Base-by-base conservation (phyloP, 169 alveolate species). In the Theileria orientalis region DNA sequence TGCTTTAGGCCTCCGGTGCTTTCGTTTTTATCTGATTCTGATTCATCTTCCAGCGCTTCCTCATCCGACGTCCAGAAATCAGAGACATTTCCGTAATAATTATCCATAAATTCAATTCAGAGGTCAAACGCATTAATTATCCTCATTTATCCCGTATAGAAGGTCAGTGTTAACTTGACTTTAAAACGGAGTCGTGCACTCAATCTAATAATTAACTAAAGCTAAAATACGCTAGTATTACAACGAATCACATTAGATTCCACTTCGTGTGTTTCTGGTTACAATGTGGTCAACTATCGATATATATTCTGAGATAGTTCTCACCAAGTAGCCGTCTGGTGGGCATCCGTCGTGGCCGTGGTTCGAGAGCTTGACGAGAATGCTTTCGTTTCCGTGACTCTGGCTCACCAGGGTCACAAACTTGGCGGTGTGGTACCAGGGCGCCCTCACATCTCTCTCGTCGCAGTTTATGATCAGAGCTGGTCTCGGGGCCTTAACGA, bases 61-160 rank as follows among this genome's bases (percentile, higher is more conserved):
- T 89, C 93, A 76, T 89, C 93, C 46, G 91, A 82, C 25, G 93
- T 89, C 93, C 93, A 89, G 71, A 89, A 89, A 29, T 89, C 93
- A n/a, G 85, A 80, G 19, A 74, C 68, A 49, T 84, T 84, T 35
- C 83, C 90, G 57, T 89, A 89, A 37, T 83, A 41, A 47, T 71
- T 84, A 23, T 90, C 83, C 93, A 89, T 89, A 11, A 57, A 14
- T 27, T 16, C 13, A 21, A 19, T 19, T n/a, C 29, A 23, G 5
- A 49, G n/a, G 25, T 6, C 37, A 21, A 13, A 14, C 23, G 14
- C 23, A 8, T n/a, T n/a, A n/a, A n/a, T n/a, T n/a, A n/a, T n/a
- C n/a, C n/a, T n/a, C n/a, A n/a, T n/a, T n/a, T n/a, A n/a, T n/a
- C n/a, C n/a, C n/a, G n/a, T n/a, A n/a, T n/a, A n/a, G n/a, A n/a